Evolutionary conservation across 192 early-diverging fungal species (phyloP).

Genomic region (Backusella luteola): DNA sequence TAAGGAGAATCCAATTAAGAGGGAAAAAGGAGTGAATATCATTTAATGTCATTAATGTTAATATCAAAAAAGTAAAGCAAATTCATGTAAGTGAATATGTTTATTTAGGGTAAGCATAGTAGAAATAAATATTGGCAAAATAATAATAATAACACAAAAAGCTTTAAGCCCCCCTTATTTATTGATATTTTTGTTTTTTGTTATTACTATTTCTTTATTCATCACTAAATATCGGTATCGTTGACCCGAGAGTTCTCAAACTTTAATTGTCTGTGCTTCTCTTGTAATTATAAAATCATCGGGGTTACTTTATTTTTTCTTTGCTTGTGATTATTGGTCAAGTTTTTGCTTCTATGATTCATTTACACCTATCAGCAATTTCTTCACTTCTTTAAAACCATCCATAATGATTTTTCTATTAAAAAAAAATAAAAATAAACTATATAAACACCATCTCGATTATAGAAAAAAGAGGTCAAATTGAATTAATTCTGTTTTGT

Average conservation of each 20-base stretch:
- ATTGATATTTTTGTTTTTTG: not conserved
- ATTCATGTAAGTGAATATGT: not conserved
- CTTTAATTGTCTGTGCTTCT: slow-evolving; percentile 1
- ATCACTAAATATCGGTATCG: not conserved
- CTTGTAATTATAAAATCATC: not conserved
- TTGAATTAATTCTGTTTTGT: not conserved
- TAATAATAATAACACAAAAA: not conserved
- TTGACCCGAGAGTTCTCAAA: not conserved
- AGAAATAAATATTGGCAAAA: not conserved
- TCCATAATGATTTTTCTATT: slow-evolving; percentile 1
- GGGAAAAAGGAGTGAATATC: not conserved
- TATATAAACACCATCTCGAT: not conserved
- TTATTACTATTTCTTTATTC: slow-evolving; percentile 8
- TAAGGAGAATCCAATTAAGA: not conserved
- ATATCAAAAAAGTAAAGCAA: not conserved
- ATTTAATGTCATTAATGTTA: not conserved
- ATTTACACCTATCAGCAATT: slow-evolving; percentile 3
- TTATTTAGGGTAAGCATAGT: not conserved
- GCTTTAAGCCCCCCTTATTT: not conserved
- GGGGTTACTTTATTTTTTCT: not conserved
- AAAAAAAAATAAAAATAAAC: not conserved
- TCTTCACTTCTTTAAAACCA: not conserved
- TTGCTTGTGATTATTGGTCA: not conserved
- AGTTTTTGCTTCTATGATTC: not conserved
- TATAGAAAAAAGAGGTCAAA: not conserved